Percentiles rank a stretch among this genome's conserved stretches.
Conservation (phyloP, 208 protist genomes). For the Leishmania major region DNA sequence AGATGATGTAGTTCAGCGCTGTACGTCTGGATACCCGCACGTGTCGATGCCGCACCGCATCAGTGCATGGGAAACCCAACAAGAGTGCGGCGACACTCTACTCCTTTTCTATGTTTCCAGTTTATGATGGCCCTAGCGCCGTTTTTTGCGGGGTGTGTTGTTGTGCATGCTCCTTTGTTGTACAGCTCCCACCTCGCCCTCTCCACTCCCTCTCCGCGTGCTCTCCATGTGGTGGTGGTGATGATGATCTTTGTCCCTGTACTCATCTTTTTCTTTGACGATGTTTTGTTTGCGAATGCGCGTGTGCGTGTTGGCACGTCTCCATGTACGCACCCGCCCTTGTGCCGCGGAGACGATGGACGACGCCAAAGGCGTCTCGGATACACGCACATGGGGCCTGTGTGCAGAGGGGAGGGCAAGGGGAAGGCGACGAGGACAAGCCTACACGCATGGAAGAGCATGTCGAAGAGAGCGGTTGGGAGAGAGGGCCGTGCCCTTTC, state of each 20-base stretch:
- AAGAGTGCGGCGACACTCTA: not conserved
- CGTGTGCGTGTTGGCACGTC: not conserved
- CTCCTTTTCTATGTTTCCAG: not conserved
- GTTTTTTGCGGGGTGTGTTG: not conserved
- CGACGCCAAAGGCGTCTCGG: not conserved
- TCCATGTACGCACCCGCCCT: not conserved
- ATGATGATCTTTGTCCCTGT: not conserved
- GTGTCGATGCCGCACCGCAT: not conserved
- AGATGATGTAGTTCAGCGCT: not conserved
- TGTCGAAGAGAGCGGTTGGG: not conserved
- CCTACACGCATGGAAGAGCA: not conserved
- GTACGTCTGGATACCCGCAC: not conserved
- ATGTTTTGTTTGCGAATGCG: not conserved
- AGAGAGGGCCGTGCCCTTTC: not conserved
- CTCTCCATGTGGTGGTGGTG: not conserved
- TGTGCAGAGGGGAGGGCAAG: not conserved
- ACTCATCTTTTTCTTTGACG: not conserved
- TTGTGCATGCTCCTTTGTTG: not conserved
- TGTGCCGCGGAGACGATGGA: not conserved
- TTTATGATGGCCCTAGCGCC: not conserved
- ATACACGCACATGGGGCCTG: not conserved
- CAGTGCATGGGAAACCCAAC: not conserved
- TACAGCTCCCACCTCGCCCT: not conserved
- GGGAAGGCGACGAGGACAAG: not conserved
- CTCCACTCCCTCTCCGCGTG: not conserved